A percentile compares a stretch with the other conserved stretches of the same genome.
Evolutionary conservation across 495 filamentous ascomycete species (phyloP).

Genomic region (Hypoxylon cercidicola): DNA sequence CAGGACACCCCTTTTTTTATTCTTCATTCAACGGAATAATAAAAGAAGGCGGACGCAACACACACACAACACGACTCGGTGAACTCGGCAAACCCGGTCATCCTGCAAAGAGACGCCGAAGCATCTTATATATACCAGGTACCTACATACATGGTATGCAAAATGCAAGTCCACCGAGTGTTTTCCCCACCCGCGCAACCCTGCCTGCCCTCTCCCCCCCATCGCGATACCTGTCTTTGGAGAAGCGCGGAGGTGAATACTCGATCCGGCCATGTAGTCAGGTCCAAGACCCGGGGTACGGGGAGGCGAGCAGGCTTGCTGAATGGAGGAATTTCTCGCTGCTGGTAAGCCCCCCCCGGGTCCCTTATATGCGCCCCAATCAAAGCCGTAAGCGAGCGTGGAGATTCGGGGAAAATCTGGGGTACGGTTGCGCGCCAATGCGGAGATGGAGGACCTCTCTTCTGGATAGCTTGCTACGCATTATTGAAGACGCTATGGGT

Average conservation of each 20-base stretch:
- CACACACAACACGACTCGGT: too few relatives aligned
- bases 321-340: constrained; percentile 31
- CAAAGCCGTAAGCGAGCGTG: not conserved
- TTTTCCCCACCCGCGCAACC: not conserved
- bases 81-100: too few relatives aligned
- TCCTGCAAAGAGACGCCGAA: too few relatives aligned
- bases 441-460: constrained; percentile 17
- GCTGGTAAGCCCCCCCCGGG: not conserved
- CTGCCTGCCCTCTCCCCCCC: not conserved
- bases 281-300: constrained; percentile 11
- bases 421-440: constrained; percentile 18
- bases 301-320: not conserved
- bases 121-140: too few relatives aligned
- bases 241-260: constrained; percentile 26
- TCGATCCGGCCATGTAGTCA: constrained; percentile 1
- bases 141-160: not conserved
- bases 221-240: not conserved
- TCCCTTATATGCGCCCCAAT: constrained; percentile 29
- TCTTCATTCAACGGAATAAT: too few relatives aligned
- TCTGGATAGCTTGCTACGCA: not conserved
- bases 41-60: too few relatives aligned
- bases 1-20: not conserved
- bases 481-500: constrained; percentile 1
- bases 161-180: constrained; percentile 4
- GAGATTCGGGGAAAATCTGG: constrained; percentile 20